phyloP scores from a whole-genome alignment of 768 basidiomycete species.

The Pleurotus salmoneostramineus region DNA sequence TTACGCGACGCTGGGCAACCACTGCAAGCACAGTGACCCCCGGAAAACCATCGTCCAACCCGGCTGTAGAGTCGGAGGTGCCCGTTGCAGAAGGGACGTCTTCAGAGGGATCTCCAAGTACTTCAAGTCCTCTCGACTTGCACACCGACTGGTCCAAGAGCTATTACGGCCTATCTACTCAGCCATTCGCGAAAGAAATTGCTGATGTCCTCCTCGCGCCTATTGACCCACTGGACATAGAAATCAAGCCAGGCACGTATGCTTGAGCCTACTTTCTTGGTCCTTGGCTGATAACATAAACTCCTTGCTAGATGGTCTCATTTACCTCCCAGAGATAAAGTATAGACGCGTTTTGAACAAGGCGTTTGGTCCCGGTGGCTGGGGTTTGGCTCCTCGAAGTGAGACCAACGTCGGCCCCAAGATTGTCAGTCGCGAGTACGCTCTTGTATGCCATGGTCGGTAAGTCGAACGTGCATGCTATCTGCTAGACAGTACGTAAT shows the following conservation, averaged over 20 bases:
- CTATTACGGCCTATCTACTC: constrained; percentile 74
- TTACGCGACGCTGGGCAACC: background rate
- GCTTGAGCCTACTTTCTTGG: no score
- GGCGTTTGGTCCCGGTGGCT: constrained; percentile 94
- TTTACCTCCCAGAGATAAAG: constrained; percentile 97
- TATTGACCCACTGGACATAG: constrained; percentile 74
- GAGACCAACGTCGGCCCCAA: constrained; percentile 88
- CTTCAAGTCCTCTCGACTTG: constrained; percentile 13
- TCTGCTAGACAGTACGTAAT: background rate
- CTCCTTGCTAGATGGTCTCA: constrained; percentile 66
- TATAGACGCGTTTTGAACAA: constrained; percentile 89
- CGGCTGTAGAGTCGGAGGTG: background rate
- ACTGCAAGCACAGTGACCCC: constrained; percentile 9
- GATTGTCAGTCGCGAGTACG: constrained; percentile 92
- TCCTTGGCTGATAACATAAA: no score
- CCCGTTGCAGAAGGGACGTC: constrained; percentile 1
- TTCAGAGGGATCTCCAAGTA: constrained; percentile 3
- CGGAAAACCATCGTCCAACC: background rate
- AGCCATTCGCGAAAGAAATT: constrained; percentile 75
- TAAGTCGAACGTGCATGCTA: constrained; percentile 29
- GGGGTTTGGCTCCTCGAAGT: constrained; percentile 93
- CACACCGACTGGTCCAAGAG: constrained; percentile 84
- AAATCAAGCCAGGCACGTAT: constrained; percentile 83
- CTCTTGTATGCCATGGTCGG: constrained; percentile 90
- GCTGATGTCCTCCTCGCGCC: constrained; percentile 72